Evolutionary conservation across 2,329 filamentous ascomycete genomes (phyloP).

Genomic region (Colletotrichum incanum): DNA sequence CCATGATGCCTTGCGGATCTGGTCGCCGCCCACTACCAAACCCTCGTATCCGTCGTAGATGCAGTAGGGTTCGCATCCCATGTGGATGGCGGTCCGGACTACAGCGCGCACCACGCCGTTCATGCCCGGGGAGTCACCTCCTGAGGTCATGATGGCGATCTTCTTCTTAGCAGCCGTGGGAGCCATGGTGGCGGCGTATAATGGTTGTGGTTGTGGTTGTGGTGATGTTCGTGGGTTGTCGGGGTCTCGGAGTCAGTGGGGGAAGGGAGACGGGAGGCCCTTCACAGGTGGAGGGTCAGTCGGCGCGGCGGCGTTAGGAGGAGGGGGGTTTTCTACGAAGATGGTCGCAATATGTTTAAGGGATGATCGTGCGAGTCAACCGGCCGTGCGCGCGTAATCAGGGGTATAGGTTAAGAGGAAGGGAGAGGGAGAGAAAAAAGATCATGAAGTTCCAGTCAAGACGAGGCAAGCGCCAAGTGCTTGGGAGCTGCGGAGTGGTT

Average conservation of each 20-base stretch:
- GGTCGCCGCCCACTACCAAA: constrained; percentile 87
- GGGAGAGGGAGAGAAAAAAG: constrained; percentile 22
- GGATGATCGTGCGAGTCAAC: constrained; percentile 30
- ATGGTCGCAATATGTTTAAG: constrained; percentile 30
- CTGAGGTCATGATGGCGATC: constrained; percentile 95
- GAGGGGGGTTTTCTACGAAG: constrained; percentile 7
- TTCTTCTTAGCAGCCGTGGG: constrained; percentile 68
- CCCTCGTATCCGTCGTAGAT: constrained; percentile 97
- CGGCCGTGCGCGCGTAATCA: constrained; percentile 28
- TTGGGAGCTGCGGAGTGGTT: constrained; percentile 38
- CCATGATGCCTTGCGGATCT: constrained; percentile 92
- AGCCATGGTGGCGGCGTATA: constrained; percentile 54
- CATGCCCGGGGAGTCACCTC: constrained; percentile 96
- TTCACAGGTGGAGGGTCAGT: constrained; percentile 24
- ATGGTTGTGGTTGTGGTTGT: not conserved
- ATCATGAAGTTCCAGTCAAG: constrained; percentile 34
- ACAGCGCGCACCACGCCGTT: constrained; percentile 92
- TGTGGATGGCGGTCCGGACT: constrained; percentile 90
- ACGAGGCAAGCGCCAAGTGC: constrained; percentile 30
- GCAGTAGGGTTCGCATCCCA: constrained; percentile 84
- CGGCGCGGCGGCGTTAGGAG: constrained; percentile 12
- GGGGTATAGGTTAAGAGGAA: constrained; percentile 13
- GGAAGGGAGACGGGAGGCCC: constrained; percentile 12
- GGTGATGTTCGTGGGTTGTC: constrained; percentile 23
- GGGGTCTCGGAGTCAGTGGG: constrained; percentile 28